Evolutionary conservation across 1,284 basidiomycete species (phyloP), one percentile per base, ranked within the genome.

Genomic region (Rhodotorula glutinis): DNA sequence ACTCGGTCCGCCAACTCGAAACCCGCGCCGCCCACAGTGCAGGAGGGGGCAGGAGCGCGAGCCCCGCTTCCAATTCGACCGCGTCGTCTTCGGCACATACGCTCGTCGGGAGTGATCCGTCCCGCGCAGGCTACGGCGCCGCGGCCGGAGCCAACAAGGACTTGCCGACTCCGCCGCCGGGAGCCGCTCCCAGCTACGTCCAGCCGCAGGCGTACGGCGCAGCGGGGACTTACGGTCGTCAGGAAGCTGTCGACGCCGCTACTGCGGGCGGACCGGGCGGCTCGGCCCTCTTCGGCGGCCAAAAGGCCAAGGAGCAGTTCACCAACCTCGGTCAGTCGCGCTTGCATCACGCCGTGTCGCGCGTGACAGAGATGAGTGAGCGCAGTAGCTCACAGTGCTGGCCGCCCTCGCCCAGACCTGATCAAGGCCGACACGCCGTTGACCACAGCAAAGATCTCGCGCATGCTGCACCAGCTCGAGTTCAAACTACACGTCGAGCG

Each of bases 401-500:
- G 5, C 16, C 10, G 5, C 43, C 16, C n/a, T 57, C 33, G 3
- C n/a, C 17, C 56, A 83, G 96, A 99, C 83, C 83, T 99, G 72
- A 91, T 97, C 80, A 95, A 95, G 80, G 93, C 94, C 74, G 96
- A 99, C 81, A 95, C 94, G 47, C 95, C 95, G 27, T 87, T 95
- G 77, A 95, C 92, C 29, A 90, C 92, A 9, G 90, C 92, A 71
- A 98, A 97, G 83, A 98, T 99, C 79, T 91, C 92, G 55, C 87
- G 88, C 74, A 98, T 98, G 95, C 86, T 98, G 65, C 93, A 98
- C 80, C 94, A 98, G 80, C 88, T 99, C 73, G 94, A 98, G 80
- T 98, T 97, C 86, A 98, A 98, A 82, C 88, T 98, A 60, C 92
- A 95, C 80, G 91, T 98, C 74, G 96, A 99, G 80, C 87, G 90